These are phyloP conservation scores for Stylonectria norvegica DNA, from an alignment of 2,329 filamentous ascomycete species.

Conservation along the genomic window DNA sequence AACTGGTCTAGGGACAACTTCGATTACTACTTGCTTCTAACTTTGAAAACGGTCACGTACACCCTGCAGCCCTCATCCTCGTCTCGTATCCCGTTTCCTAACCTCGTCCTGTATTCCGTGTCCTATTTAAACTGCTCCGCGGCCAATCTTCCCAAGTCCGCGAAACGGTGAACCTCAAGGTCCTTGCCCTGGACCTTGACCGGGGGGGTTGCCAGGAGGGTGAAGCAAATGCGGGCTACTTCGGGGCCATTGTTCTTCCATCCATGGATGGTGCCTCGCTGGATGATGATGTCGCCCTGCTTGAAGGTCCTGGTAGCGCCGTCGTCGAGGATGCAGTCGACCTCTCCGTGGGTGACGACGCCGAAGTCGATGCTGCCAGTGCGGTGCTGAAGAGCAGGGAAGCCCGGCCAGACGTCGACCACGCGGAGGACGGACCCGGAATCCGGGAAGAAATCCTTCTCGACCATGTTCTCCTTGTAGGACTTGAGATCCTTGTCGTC, in stretches of 20 bases:
- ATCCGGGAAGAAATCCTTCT: constrained; percentile 17
- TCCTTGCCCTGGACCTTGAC: constrained; percentile 18
- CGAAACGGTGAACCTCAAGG: constrained; percentile 20
- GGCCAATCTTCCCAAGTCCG: constrained; percentile 19
- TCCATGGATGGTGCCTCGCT: constrained; percentile 23
- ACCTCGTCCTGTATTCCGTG: not conserved
- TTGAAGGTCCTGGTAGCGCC: constrained; percentile 14
- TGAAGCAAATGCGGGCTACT: constrained; percentile 20
- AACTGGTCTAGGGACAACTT: too few species aligned
- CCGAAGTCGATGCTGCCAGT: constrained; percentile 23
- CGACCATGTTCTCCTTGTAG: constrained; percentile 15
- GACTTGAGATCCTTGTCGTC: constrained; percentile 15
- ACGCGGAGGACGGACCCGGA: constrained; percentile 17
- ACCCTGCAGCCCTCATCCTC: too few species aligned
- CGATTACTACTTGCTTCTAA: too few species aligned
- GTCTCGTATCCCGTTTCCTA: not conserved
- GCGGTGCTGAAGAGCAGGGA: constrained; percentile 18
- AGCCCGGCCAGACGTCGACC: constrained; percentile 22
- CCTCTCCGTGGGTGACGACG: constrained; percentile 19
- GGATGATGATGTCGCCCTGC: constrained; percentile 21
- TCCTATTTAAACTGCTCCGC: too few species aligned
- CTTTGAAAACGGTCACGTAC: too few species aligned
- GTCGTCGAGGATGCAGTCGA: constrained; percentile 21
- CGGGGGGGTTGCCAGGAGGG: constrained; percentile 16
- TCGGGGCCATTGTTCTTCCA: constrained; percentile 21